Percentiles rank a stretch among this genome's conserved stretches.
Conservation (phyloP, 2,329 filamentous ascomycete genomes). For the Trichoderma sp. region DNA sequence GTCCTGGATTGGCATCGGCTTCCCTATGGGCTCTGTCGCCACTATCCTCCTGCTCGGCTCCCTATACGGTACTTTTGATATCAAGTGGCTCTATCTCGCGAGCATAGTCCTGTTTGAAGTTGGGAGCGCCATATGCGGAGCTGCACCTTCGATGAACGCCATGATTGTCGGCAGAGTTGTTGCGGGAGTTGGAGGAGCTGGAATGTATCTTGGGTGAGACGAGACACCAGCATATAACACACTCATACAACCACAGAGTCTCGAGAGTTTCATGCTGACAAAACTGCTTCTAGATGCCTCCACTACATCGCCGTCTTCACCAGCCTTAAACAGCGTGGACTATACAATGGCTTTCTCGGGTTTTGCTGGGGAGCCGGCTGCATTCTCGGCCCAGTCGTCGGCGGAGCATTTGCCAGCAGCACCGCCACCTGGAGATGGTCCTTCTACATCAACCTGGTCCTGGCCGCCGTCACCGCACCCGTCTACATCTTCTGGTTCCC, state of each 20-base stretch:
- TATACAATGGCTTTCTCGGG: neutral
- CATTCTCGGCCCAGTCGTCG: neutral
- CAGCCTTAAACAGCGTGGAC: neutral
- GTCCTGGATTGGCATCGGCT: slow-evolving; percentile 24
- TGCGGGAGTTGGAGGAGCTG: slow-evolving; percentile 39
- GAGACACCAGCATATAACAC: neutral
- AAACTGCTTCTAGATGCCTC: neutral
- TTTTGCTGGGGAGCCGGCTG: neutral
- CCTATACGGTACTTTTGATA: slow-evolving; percentile 33
- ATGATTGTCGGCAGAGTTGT: slow-evolving; percentile 44
- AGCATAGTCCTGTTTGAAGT: slow-evolving; percentile 24
- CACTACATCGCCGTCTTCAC: slow-evolving; percentile 1
- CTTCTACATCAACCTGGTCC: neutral
- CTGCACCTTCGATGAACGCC: slow-evolving; percentile 39
- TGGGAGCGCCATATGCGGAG: slow-evolving; percentile 37
- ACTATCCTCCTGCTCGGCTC: neutral
- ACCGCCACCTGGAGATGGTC: neutral
- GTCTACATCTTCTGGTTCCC: neutral
- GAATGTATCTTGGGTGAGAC: slow-evolving; percentile 31
- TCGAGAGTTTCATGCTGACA: neutral
- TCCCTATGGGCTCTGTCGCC: slow-evolving; percentile 6
- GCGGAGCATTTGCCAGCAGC: neutral
- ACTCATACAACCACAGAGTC: neutral
- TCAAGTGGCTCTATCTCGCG: neutral
- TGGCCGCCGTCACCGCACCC: neutral